Evolutionary conservation across 2,329 filamentous ascomycete species (phyloP), one percentile per base, ranked within the genome.

Genomic region (Rutstroemia sp.): DNA sequence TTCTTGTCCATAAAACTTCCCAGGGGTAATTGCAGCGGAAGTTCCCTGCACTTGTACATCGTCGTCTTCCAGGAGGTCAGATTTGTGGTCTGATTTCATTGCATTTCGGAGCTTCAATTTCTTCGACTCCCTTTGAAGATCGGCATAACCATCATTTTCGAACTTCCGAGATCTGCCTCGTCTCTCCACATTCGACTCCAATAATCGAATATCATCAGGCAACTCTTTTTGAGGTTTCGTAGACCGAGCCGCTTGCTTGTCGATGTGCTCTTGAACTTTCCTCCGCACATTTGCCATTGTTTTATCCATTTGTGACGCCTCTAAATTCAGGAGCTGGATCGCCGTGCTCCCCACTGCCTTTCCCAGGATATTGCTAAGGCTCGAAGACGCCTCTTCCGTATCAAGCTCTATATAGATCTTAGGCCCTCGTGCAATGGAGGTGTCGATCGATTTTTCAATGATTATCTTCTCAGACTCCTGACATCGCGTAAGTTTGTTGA

Each of bases 1-100:
- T 48, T 21, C 12, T 34, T 8, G 1, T 19, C 44, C 21, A 27
- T 58, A 58, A 23, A 61, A 56, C 4, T 52, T 37, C 3, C 12
- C 4, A 14, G 34, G 19, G 14, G 30, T 21, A 14, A 51, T 53
- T n/a, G 21, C 7, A 19, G 27, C 39, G 9, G n/a, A 4, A 34
- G 4, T 25, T 10, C 19, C 16, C 21, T 38, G 30, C 10, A 34
- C 30, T 34, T 34, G 30, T 34, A 34, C 30, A 34, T 16, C 21
- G 21, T 47, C 44, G 23, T 25, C 21, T 12, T 47, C 44, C 21
- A 27, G 8, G 12, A 10, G 12, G 4, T n/a, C 19, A 16, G 10
- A 5, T 2, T 47, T 16, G 5, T n/a, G 19, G 14, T 23, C 21
- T 25, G 44, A 5, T 30, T 51, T 34, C 53, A 55, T 55, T 5